Evolutionary conservation across 2,329 filamentous ascomycete species (phyloP), one percentile per base, ranked within the genome.

Genomic region (Pseudocercospora vitis): DNA sequence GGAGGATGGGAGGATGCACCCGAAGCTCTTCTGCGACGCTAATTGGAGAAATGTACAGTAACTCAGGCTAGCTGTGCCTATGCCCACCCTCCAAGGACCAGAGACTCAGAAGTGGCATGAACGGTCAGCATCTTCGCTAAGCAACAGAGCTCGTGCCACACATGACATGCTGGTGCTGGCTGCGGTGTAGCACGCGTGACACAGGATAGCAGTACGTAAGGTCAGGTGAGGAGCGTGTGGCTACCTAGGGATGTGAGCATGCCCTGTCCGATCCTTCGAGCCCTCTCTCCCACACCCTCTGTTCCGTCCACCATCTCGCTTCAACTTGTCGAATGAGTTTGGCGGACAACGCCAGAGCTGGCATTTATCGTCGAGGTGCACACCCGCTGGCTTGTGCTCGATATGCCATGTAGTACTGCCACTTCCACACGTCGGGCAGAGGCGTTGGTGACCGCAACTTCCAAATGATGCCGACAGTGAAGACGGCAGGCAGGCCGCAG

Each of bases 121-220:
- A n/a, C n/a, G n/a, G n/a, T n/a, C 7, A 16, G 33, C 14, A 37
- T 39, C 35, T 39, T 39, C 14, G 35, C 14, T 8, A 11, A 19
- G 14, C 21, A 19, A 35, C 32, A 35, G 32, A 37, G 16, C n/a
- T 24, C 19, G 37, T 40, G 37, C 37, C 7, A 19, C 37, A 23
- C 37, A 40, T 40, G 37, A 40, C 37, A 40, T 21, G 2, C 37
- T 40, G 19, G 16, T 18, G 21, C 14, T 39, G 35, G 23, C 23
- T 19, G n/a, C 23, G 37, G 16, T 40, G 21, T 40, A 19, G 4
- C 37, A 21, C 37, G 37, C 37, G 37, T 40, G 37, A 19, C n/a
- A 40, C 37, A 19, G n/a, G n/a, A n/a, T n/a, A n/a, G n/a, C 37
- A 16, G 37, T 40, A 40, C 19, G 35, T 39, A 21, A 39, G n/a